Base-by-base conservation (phyloP, 345 rosid species). In the Nephelium lappaceum region DNA sequence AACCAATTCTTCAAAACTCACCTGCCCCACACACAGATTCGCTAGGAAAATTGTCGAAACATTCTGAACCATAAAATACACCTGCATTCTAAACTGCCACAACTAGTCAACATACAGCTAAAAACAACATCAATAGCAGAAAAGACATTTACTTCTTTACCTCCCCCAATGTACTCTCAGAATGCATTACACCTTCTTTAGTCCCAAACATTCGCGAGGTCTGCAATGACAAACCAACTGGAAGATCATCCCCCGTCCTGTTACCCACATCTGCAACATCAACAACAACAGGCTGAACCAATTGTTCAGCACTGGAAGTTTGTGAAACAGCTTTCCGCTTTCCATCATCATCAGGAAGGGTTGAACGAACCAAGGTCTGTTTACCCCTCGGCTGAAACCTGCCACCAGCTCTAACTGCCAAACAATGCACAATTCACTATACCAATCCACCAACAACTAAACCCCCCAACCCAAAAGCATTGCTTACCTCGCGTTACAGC, bases 371-470 rank as follows among this genome's bases (percentile, higher is more conserved):
- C 8, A 64, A 69, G 2, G 73, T 74, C 3, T 38, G 73, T 78
- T 79, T 87, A 25, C 80, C 83, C 80, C 73, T 82, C 4, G 92
- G 90, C 62, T 82, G 90, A 84, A 85, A 88, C 81, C 83, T 89
- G 11, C 79, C 78, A 43, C 82, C 79, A 61, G 84, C 60, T 45
- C 86, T 72, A 72, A 77, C 88, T 85, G 79, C 49, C 51, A 73
- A 78, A 68, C 21, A 51, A 81, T 63, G 51, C 51, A 55, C 41
- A 70, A 80, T 60, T n/a, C 23, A n/a, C 21, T n/a, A 53, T 4
- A 72, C 64, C 42, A 72, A 82, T 45, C 39, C 39, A 57, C 11
- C 36, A 60, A 49, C 25, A 45, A 45, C 51, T 11, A 45, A 45
- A 45, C 51, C 51, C 12, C 8, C 51, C 4, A 45, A 0, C 51